These are phyloP conservation scores for Chalara sp. DNA, from an alignment of 2,329 filamentous ascomycete genomes.

Conservation along the genomic window DNA sequence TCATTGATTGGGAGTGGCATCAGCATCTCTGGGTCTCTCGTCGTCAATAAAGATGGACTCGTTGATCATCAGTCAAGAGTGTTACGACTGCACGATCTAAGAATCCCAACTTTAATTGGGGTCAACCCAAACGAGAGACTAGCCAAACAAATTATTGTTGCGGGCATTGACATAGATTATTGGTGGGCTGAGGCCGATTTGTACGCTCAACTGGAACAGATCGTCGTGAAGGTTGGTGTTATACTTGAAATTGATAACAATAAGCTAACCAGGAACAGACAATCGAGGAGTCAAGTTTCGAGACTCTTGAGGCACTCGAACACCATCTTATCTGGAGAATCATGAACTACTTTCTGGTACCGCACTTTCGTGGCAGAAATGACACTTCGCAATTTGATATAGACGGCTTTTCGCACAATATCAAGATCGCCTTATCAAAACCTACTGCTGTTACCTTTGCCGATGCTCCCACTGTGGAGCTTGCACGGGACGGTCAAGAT, in stretches of 20 bases:
- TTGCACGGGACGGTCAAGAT: constrained; percentile 27
- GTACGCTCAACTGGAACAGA: constrained; percentile 49
- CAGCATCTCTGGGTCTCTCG: constrained; percentile 35
- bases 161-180: constrained; percentile 55
- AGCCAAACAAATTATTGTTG: constrained; percentile 59
- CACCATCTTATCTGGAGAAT: constrained; percentile 40
- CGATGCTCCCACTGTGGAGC: constrained; percentile 63
- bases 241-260: neutral
- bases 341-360: constrained; percentile 34
- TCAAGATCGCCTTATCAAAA: constrained; percentile 62
- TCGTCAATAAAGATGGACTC: constrained; percentile 16
- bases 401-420: constrained; percentile 8
- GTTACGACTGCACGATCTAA: constrained; percentile 44
- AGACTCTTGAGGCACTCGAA: constrained; percentile 57
- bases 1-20: constrained; percentile 58
- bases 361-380: neutral
- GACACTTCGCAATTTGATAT: too few species aligned
- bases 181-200: constrained; percentile 35
- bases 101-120: constrained; percentile 62
- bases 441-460: constrained; percentile 68
- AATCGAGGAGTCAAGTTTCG: constrained; percentile 49
- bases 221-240: constrained; percentile 51
- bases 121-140: constrained; percentile 65
- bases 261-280: constrained; percentile 31
- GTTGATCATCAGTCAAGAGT: constrained; percentile 19